These are phyloP conservation scores for Aplosporella prunicola DNA, from an alignment of 2,329 filamentous ascomycete species.

Conservation along the genomic window DNA sequence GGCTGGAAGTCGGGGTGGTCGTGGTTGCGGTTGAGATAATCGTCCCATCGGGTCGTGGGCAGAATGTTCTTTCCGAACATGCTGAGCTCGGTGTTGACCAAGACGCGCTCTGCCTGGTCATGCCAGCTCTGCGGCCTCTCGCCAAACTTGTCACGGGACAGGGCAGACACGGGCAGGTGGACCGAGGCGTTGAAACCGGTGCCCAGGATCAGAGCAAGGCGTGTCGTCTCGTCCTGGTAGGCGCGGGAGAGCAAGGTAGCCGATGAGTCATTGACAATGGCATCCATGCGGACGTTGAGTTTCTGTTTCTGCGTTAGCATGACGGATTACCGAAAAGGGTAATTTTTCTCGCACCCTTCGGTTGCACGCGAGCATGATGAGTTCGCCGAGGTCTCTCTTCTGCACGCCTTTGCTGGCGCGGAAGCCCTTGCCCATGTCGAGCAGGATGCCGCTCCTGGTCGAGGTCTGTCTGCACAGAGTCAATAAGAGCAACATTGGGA, in stretches of 20 bases:
- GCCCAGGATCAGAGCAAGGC: conserved; percentile 55
- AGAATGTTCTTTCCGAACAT: conserved; percentile 55
- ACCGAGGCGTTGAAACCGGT: conserved; percentile 58
- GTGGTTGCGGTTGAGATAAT: conserved; percentile 48
- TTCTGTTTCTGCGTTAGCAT: conserved; percentile 23
- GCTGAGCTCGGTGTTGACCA: conserved; percentile 57
- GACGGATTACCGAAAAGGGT: conserved; percentile 3
- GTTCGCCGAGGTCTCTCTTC: conserved; percentile 49
- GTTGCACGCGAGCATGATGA: conserved; percentile 51
- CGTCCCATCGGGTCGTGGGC: conserved; percentile 53
- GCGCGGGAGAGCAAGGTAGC: conserved; percentile 53
- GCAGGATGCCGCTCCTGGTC: conserved; percentile 45
- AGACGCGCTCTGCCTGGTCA: conserved; percentile 48
- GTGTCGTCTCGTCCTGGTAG: conserved; percentile 50
- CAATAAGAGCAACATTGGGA: conserved; percentile 1
- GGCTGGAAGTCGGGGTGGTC: conserved; percentile 54
- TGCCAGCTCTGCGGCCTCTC: conserved; percentile 46
- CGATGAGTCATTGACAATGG: conserved; percentile 55
- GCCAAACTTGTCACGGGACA: conserved; percentile 49
- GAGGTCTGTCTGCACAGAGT: conserved; percentile 43
- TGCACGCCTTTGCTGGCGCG: conserved; percentile 49
- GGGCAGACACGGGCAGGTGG: conserved; percentile 46
- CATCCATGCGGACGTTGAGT: conserved; percentile 50
- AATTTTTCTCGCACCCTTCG: conserved; percentile 33
- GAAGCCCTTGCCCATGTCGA: conserved; percentile 59